These are phyloP conservation scores for Sherardia arvensis DNA, from an alignment of 257 asterid genomes.

Conservation along the genomic window DNA sequence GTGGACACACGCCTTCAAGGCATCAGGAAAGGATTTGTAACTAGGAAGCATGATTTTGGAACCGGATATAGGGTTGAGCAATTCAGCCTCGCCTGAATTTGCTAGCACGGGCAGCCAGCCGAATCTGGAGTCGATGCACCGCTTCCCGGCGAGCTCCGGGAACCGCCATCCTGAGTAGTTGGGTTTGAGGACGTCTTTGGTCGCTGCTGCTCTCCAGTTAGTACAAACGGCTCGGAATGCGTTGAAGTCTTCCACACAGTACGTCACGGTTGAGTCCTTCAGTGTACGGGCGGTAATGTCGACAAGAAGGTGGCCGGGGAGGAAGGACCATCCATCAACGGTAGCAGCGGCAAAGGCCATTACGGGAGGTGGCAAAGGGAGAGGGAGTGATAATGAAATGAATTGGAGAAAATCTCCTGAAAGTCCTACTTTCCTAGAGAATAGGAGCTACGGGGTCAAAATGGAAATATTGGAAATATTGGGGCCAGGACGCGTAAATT, in stretches of 20 bases:
- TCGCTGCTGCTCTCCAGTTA: not conserved
- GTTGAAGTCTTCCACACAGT: not conserved
- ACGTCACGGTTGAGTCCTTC: not conserved
- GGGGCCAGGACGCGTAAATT: too few species aligned
- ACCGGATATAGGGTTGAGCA: not conserved
- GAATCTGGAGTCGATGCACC: not conserved
- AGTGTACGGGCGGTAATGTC: not conserved
- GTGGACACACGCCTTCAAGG: too few species aligned
- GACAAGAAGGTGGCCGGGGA: not conserved
- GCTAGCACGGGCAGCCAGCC: not conserved
- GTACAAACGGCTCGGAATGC: not conserved
- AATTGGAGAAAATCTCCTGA: too few species aligned
- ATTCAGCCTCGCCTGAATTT: not conserved
- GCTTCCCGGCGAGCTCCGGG: slow-evolving; percentile 8
- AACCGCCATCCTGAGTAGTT: not conserved
- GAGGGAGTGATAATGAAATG: not conserved
- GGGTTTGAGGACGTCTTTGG: not conserved
- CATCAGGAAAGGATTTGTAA: not conserved
- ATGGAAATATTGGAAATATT: too few species aligned
- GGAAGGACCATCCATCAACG: not conserved
- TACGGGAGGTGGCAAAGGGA: too few species aligned
- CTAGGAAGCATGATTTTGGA: not conserved
- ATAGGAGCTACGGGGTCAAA: too few species aligned
- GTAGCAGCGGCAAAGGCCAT: not conserved
- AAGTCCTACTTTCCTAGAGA: too few species aligned